Percentiles rank a stretch among this genome's conserved stretches.
Evolutionary conservation across 345 rosid species (phyloP).

Genomic region (Populus pruinosa): DNA sequence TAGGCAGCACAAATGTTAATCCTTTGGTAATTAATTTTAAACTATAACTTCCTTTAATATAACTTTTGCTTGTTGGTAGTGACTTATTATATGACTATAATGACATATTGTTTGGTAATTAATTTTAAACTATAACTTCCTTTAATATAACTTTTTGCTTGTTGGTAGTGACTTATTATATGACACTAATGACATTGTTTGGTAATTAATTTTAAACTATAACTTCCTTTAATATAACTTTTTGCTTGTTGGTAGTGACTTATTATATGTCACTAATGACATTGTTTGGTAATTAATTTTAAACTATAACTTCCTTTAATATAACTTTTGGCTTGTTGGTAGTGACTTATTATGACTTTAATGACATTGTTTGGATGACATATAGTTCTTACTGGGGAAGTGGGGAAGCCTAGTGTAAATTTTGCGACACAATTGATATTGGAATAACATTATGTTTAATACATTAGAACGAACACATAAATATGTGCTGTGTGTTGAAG

Average conservation of each 20-base stretch:
- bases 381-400: background rate
- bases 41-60: background rate
- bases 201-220: conserved; percentile 46
- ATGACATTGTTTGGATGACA: background rate
- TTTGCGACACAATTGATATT: background rate
- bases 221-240: background rate
- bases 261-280: background rate
- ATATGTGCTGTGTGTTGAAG: background rate
- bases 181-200: conserved; percentile 13
- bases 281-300: conserved; percentile 51
- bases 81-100: background rate
- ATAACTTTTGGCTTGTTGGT: background rate
- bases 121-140: background rate
- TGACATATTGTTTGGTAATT: conserved; percentile 49
- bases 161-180: background rate
- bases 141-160: background rate
- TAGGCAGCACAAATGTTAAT: conserved; percentile 64
- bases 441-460: background rate
- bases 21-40: conserved; percentile 55
- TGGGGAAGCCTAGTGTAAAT: background rate
- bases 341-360: background rate
- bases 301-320: background rate
- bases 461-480: background rate
- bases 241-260: background rate
- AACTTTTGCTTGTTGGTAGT: background rate